Percentiles rank a stretch among this genome's conserved stretches.
Evolutionary conservation across 495 filamentous ascomycete species (phyloP).

Genomic region (Glarea lozoyensis): DNA sequence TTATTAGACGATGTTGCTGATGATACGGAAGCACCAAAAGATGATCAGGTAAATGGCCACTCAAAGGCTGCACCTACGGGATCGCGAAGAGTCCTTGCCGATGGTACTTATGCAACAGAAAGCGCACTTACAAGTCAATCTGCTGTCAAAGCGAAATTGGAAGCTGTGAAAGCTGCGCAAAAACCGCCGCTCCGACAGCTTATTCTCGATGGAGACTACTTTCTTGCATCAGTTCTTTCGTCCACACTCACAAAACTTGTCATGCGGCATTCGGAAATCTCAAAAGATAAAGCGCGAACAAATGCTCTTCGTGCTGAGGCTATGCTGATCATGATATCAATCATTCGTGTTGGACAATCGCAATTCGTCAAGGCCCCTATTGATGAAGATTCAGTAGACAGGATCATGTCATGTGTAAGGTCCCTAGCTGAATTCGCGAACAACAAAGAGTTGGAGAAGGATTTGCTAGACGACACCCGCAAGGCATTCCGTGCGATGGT

Average conservation of each 20-base stretch:
- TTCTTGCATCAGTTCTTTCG: conserved; percentile 87
- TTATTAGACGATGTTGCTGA: conserved; percentile 74
- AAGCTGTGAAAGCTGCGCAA: conserved; percentile 93
- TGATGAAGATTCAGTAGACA: conserved; percentile 94
- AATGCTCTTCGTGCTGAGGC: conserved; percentile 94
- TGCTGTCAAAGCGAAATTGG: conserved; percentile 78
- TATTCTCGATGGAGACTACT: conserved; percentile 96
- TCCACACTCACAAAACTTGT: conserved; percentile 95
- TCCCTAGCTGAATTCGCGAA: conserved; percentile 85
- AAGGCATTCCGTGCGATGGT: conserved; percentile 99
- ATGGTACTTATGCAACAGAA: conserved; percentile 96
- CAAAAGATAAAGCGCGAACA: conserved; percentile 74
- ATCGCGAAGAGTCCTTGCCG: conserved; percentile 85
- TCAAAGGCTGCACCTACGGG: conserved; percentile 58
- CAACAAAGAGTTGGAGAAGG: conserved; percentile 80
- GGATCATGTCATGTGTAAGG: conserved; percentile 93
- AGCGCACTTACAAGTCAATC: conserved; percentile 91
- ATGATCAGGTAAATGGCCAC: conserved; percentile 76
- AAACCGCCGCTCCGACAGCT: conserved; percentile 94
- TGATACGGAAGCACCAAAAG: conserved; percentile 46
- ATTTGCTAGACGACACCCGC: conserved; percentile 92
- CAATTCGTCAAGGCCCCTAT: conserved; percentile 96
- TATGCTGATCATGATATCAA: conserved; percentile 99
- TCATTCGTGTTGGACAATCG: conserved; percentile 89
- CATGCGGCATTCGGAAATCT: conserved; percentile 96